Base-by-base conservation (phyloP, 345 rosid genomes). In the Salix purpurea region DNA sequence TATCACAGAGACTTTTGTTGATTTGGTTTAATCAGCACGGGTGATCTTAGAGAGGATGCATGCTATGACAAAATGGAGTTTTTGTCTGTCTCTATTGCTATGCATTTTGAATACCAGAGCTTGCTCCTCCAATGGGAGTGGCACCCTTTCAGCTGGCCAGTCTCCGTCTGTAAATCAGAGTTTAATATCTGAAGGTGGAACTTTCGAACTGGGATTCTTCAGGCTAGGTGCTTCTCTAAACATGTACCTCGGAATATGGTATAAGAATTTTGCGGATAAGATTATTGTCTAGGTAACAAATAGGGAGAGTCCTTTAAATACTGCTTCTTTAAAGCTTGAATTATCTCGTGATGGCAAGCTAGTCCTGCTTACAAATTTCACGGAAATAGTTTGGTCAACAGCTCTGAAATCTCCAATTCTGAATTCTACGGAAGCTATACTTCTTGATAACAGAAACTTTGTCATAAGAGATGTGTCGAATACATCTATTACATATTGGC, bases 221-320 rank as follows among this genome's bases (percentile, higher is more conserved):
- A 78, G 24, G 52, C 82, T 76, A 44, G 82, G 83, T 34, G 71
- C 68, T 42, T 52, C 82, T 37, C 68, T 24, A 16, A 78, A 72
- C 40, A 48, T 71, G 23, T 84, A 80, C 15, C 42, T 84, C 21
- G 82, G 84, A 34, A 84, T 84, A 15, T 84, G 82, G 80, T 84
- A 75, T 67, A 78, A 75, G 15, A 32, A 30, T 7, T 39, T 80
- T 5, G 50, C 84, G 4, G 13, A 6, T 4, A 32, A 40, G 30
- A 72, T 79, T 5, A 24, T 74, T 11, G 81, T 74, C 64, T 83
- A 83, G 83, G 83, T 77, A 58, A 83, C 77, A n/a, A 83, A 83
- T 67, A 72, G 84, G 65, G 72, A 73, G 7, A 24, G 7, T 3
- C 74, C 86, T 0, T 71, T 83, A 68, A 69, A 50, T 40, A 69